A percentile compares a stretch with the other conserved stretches of the same genome.
phyloP scores from a whole-genome alignment of 129 eudicot species.

The Centrapalus pauciflorus region DNA sequence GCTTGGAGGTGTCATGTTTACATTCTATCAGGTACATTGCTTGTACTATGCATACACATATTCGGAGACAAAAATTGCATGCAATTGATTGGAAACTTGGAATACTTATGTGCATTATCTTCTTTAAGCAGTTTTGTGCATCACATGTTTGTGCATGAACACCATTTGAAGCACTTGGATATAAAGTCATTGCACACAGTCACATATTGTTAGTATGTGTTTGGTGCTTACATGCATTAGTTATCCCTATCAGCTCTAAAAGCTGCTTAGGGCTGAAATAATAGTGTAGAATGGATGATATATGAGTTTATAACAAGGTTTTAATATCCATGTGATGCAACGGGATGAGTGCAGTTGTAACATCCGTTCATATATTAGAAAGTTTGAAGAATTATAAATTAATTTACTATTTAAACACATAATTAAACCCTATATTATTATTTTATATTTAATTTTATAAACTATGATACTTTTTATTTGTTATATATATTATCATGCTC shows the following conservation, averaged over 20 bases:
- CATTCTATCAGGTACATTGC: conserved; percentile 77
- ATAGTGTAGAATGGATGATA: background rate
- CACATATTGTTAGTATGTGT: background rate
- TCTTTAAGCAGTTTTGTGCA: conserved; percentile 1
- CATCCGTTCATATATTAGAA: no score
- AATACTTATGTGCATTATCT: conserved; percentile 1
- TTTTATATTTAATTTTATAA: no score
- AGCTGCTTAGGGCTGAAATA: background rate
- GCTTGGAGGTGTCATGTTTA: conserved; percentile 93
- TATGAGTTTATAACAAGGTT: background rate
- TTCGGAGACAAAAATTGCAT: background rate
- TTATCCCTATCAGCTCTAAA: conserved; percentile 4
- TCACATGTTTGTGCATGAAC: background rate
- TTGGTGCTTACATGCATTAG: background rate
- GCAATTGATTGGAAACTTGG: background rate
- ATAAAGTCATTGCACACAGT: background rate
- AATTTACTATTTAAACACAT: no score
- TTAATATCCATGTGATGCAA: no score
- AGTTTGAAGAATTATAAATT: no score
- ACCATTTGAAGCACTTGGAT: background rate
- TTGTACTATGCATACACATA: background rate
- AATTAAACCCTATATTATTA: no score
- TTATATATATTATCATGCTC: no score
- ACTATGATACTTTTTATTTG: no score
- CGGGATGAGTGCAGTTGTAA: no score